Evolutionary conservation across 2,329 filamentous ascomycete species (phyloP).

Genomic region (Xylariaceae sp.): DNA sequence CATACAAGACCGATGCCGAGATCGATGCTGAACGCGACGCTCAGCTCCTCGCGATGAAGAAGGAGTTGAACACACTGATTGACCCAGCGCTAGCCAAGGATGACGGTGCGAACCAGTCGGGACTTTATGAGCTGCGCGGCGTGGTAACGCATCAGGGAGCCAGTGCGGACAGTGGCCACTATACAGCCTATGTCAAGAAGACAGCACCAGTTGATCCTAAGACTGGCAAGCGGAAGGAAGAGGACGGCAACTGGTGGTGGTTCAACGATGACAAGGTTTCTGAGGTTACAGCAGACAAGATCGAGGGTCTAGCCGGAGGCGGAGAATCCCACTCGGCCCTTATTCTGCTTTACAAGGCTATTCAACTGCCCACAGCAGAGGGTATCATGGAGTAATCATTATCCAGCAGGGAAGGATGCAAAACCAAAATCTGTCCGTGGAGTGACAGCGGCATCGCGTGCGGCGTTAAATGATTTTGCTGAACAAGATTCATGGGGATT

Average conservation of each 20-base stretch:
- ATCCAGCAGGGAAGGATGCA: not conserved
- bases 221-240: conserved; percentile 77
- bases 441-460: conserved; percentile 28
- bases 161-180: conserved; percentile 96
- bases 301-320: conserved; percentile 86
- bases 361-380: conserved; percentile 68
- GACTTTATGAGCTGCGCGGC: conserved; percentile 91
- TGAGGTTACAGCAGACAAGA: conserved; percentile 90
- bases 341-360: conserved; percentile 79
- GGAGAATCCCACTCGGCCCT: conserved; percentile 86
- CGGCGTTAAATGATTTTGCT: conserved; percentile 28
- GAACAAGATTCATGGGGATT: conserved; percentile 2
- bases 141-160: conserved; percentile 97
- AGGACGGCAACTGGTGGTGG: conserved; percentile 99
- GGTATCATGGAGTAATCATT: conserved; percentile 45
- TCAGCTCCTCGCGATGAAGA: conserved; percentile 79
- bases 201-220: conserved; percentile 72
- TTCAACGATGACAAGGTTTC: conserved; percentile 98
- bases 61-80: conserved; percentile 82
- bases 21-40: conserved; percentile 84
- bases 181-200: conserved; percentile 98
- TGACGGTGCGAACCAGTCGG: conserved; percentile 87
- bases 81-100: conserved; percentile 77
- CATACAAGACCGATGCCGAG: conserved; percentile 92
- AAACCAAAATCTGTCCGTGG: not conserved